A percentile compares a stretch with the other conserved stretches of the same genome.
Evolutionary conservation across 139 green algal genomes (phyloP).

Genomic region (Tetradesmus obliquus): DNA sequence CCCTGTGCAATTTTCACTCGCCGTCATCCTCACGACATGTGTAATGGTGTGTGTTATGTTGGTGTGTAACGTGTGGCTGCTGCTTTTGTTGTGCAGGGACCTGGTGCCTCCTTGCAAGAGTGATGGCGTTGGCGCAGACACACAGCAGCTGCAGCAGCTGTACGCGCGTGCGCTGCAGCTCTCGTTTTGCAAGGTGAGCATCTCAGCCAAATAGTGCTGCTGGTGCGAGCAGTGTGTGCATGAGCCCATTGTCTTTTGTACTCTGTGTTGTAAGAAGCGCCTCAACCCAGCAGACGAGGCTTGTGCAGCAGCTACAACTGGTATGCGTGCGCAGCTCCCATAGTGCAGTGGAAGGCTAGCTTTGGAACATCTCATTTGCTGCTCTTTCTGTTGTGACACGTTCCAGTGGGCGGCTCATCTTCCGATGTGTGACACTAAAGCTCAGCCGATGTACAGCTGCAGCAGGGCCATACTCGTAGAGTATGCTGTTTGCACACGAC

Average conservation of each 20-base stretch:
- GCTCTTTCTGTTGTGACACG: not conserved
- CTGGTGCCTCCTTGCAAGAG: not conserved
- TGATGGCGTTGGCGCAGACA: not conserved
- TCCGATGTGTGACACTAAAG: no score
- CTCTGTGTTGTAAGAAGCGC: not conserved
- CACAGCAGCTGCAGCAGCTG: not conserved
- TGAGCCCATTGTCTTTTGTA: not conserved
- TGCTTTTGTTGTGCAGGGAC: not conserved
- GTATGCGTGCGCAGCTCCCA: not conserved
- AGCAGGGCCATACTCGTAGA: no score
- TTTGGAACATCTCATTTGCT: not conserved
- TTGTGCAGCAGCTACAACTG: not conserved
- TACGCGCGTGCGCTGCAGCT: slow-evolving; percentile 18
- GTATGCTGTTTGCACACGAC: no score
- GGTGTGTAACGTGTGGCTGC: no score
- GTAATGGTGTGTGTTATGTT: no score
- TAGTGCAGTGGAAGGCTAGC: no score
- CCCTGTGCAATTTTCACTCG: not conserved
- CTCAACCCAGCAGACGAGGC: not conserved
- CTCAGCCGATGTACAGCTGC: no score
- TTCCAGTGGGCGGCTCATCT: no score
- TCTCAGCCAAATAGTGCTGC: not conserved
- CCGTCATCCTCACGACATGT: no score
- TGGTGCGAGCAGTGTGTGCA: not conserved
- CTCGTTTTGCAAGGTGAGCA: slow-evolving; percentile 31